phyloP scores from a whole-genome alignment of 116 monocot genomes.

The Posidonia oceanica region DNA sequence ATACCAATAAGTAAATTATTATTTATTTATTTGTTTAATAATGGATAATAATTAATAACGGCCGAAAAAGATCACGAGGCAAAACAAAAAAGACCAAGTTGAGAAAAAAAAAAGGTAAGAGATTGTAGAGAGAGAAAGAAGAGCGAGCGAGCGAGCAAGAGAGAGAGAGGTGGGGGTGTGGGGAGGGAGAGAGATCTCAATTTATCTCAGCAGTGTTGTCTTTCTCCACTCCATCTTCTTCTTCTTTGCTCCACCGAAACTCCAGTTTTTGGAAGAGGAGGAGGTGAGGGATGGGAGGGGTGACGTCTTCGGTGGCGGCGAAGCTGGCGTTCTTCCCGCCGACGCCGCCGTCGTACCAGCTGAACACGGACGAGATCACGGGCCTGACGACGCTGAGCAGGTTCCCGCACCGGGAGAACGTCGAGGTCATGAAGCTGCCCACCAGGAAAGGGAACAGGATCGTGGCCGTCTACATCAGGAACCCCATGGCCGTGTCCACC shows the following conservation, averaged over 20 bases:
- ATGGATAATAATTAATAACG: too few relatives aligned
- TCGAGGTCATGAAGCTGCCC: slow-evolving; percentile 40
- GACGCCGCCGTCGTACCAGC: slow-evolving; percentile 47
- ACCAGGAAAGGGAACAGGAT: slow-evolving; percentile 42
- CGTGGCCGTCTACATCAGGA: slow-evolving; percentile 51
- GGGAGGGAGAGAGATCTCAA: neutral
- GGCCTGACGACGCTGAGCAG: slow-evolving; percentile 32
- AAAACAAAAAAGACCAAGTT: too few relatives aligned
- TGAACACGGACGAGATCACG: slow-evolving; percentile 22
- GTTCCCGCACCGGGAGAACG: slow-evolving; percentile 58
- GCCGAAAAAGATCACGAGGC: neutral
- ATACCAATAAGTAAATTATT: too few relatives aligned
- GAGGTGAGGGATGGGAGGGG: slow-evolving; percentile 44
- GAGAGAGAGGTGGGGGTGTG: too few relatives aligned
- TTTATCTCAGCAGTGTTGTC: neutral
- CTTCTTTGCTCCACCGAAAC: too few relatives aligned
- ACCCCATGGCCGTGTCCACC: slow-evolving; percentile 55
- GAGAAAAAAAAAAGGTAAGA: neutral
- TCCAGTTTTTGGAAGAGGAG: neutral
- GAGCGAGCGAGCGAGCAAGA: neutral
- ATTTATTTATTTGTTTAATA: too few relatives aligned
- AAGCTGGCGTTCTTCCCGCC: slow-evolving; percentile 82
- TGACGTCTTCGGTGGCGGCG: slow-evolving; percentile 77
- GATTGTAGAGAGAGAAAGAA: neutral
- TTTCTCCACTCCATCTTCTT: neutral